A percentile compares a stretch with the other conserved stretches of the same genome.
phyloP scores from a whole-genome alignment of 2,329 filamentous ascomycete genomes.

The Hymenoscyphus salicellus region DNA sequence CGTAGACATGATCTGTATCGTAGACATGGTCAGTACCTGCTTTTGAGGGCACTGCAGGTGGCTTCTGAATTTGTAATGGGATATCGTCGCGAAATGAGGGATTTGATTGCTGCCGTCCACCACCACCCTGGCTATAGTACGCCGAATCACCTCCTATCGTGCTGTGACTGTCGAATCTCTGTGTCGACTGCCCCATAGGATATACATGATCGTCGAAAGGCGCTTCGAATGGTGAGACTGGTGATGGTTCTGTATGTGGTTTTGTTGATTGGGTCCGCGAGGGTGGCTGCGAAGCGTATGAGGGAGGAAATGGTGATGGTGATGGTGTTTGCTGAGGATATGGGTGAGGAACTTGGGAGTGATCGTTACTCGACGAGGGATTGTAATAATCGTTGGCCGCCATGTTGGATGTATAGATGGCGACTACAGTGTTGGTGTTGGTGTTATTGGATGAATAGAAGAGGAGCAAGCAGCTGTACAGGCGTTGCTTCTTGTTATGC shows the following conservation, averaged over 20 bases:
- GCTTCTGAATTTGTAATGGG: slow-evolving; percentile 51
- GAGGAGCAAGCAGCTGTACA: neutral
- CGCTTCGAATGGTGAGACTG: slow-evolving; percentile 58
- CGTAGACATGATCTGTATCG: slow-evolving; percentile 60
- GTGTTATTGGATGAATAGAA: neutral
- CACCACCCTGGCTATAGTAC: slow-evolving; percentile 51
- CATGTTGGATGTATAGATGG: slow-evolving; percentile 19
- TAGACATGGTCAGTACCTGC: slow-evolving; percentile 57
- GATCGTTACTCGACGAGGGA: slow-evolving; percentile 20
- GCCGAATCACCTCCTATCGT: slow-evolving; percentile 52
- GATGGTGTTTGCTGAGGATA: slow-evolving; percentile 17
- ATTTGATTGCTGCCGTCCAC: slow-evolving; percentile 38
- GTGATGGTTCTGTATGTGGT: slow-evolving; percentile 18
- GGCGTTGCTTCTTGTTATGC: neutral
- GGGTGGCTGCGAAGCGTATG: slow-evolving; percentile 30
- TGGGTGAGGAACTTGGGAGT: slow-evolving; percentile 14
- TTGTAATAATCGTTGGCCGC: slow-evolving; percentile 35
- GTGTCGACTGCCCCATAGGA: slow-evolving; percentile 41
- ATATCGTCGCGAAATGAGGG: slow-evolving; percentile 49
- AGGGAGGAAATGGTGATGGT: slow-evolving; percentile 21
- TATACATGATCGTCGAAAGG: slow-evolving; percentile 68
- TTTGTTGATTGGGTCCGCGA: slow-evolving; percentile 22
- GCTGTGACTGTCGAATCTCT: slow-evolving; percentile 33
- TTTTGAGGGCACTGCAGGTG: slow-evolving; percentile 34
- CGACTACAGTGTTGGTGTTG: neutral